Conservation (phyloP, 2,329 filamentous ascomycete species). For the Sphaceloma murrayae region DNA sequence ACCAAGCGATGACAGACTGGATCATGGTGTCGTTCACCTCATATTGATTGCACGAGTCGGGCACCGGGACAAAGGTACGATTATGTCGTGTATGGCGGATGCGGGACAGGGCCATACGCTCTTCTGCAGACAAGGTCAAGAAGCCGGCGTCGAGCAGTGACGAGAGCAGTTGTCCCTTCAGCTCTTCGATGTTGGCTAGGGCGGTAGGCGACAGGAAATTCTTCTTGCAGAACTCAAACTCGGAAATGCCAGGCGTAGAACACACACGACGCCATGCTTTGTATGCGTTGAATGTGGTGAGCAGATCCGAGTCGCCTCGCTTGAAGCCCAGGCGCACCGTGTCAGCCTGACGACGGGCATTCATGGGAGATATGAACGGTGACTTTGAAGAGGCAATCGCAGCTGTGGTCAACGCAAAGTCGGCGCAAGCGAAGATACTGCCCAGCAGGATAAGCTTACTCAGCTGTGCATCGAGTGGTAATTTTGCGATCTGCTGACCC, state of each 20-base stretch:
- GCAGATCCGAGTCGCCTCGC: constrained; percentile 76
- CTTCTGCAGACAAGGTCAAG: constrained; percentile 61
- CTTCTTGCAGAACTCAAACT: constrained; percentile 86
- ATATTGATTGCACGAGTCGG: constrained; percentile 62
- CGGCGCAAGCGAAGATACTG: constrained; percentile 78
- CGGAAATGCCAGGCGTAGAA: constrained; percentile 57
- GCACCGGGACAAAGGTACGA: constrained; percentile 75
- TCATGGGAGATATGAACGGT: constrained; percentile 80
- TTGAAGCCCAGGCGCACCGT: constrained; percentile 69
- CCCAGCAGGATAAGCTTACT: constrained; percentile 87
- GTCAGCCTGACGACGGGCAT: constrained; percentile 72
- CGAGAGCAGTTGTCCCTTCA: constrained; percentile 83
- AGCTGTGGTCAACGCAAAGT: constrained; percentile 83
- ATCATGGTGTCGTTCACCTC: constrained; percentile 72
- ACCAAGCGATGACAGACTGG: constrained; percentile 78
- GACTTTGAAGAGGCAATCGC: constrained; percentile 92
- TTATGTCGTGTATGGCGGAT: constrained; percentile 54
- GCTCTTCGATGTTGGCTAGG: constrained; percentile 82
- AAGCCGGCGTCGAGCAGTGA: constrained; percentile 81
- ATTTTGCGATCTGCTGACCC: constrained; percentile 72
- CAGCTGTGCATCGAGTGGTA: constrained; percentile 88
- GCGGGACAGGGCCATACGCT: constrained; percentile 59
- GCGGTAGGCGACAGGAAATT: constrained; percentile 89
- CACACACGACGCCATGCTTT: constrained; percentile 77
- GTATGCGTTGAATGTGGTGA: constrained; percentile 93